These are phyloP conservation scores for Canna indica DNA, from an alignment of 176 grass and related monocot species.

Conservation along the genomic window DNA sequence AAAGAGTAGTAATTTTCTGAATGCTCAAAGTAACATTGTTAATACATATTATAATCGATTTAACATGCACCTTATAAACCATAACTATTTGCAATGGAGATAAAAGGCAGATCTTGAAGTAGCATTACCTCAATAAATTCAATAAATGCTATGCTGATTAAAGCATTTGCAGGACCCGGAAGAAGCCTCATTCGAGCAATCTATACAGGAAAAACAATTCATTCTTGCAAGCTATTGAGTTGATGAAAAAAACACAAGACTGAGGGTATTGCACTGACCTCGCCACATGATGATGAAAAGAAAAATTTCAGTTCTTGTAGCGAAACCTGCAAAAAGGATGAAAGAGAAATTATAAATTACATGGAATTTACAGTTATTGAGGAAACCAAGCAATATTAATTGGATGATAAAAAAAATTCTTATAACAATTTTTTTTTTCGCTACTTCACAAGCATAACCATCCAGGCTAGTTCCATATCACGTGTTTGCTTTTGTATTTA, in stretches of 20 bases:
- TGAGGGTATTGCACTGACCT: conserved; percentile 18
- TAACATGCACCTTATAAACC: background rate
- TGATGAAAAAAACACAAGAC: background rate
- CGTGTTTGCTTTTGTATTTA: background rate
- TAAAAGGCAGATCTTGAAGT: no score
- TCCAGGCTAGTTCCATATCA: background rate
- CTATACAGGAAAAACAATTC: background rate
- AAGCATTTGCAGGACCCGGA: background rate
- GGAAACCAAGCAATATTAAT: no score
- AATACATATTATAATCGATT: background rate
- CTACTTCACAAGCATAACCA: no score
- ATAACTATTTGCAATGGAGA: background rate
- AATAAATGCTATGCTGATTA: conserved; percentile 30
- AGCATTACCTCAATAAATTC: conserved; percentile 25
- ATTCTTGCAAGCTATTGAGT: background rate
- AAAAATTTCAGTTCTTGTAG: conserved; percentile 13
- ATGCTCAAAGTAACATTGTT: no score
- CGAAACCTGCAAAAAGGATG: conserved; percentile 8
- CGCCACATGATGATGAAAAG: conserved; percentile 20
- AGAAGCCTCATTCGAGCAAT: conserved; percentile 19
- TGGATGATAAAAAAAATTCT: no score
- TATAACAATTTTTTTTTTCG: no score
- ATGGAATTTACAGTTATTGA: no score
- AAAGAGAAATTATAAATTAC: background rate
- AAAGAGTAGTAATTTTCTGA: no score